Evolutionary conservation across 2,329 filamentous ascomycete genomes (phyloP).

Genomic region (Botryotinia convoluta): DNA sequence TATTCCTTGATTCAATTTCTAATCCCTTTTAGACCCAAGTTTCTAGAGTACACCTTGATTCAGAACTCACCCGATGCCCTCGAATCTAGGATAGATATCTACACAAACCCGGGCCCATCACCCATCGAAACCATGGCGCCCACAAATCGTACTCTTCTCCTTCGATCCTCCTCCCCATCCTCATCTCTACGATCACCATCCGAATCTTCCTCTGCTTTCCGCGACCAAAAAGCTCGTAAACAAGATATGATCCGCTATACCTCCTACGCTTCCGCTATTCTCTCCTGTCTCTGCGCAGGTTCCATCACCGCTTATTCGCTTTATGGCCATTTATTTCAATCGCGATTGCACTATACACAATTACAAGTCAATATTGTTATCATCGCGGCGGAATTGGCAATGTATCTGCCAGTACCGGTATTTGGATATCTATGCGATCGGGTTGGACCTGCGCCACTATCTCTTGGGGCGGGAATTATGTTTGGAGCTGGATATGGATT

Average conservation of each 20-base stretch:
- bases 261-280: slow-evolving; percentile 54
- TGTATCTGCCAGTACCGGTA: slow-evolving; percentile 88
- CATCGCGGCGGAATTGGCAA: slow-evolving; percentile 79
- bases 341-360: slow-evolving; percentile 82
- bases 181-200: slow-evolving; percentile 7
- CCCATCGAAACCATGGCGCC: slow-evolving; percentile 15
- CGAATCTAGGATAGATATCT: neutral
- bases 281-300: slow-evolving; percentile 73
- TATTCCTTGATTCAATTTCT: neutral
- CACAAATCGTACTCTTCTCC: slow-evolving; percentile 10
- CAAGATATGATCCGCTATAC: slow-evolving; percentile 38
- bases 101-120: neutral
- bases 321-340: slow-evolving; percentile 88
- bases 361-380: slow-evolving; percentile 88
- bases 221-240: slow-evolving; percentile 20
- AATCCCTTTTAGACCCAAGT: neutral
- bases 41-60: neutral
- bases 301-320: slow-evolving; percentile 92
- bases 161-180: slow-evolving; percentile 12
- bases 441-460: slow-evolving; percentile 74
- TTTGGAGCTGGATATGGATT: slow-evolving; percentile 81
- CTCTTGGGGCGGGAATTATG: slow-evolving; percentile 66
- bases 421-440: slow-evolving; percentile 93
- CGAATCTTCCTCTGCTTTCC: slow-evolving; percentile 3
- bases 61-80: neutral